Evolutionary conservation across 129 eudicot species (phyloP), one percentile per base, ranked within the genome.

Genomic region (Centrapalus pauciflorus): DNA sequence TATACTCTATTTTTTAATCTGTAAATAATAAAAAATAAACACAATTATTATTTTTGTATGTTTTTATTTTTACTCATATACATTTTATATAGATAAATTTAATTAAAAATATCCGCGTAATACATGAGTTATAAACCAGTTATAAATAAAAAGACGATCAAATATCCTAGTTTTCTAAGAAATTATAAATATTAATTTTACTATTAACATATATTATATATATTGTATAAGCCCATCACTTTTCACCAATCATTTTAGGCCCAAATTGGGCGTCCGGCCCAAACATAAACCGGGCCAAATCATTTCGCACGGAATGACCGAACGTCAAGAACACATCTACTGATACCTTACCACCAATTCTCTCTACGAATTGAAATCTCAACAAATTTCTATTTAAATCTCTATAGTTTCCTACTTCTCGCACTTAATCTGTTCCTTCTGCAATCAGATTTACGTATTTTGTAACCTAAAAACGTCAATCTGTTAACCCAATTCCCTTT

Each of bases 291-390:
- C 43, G 26, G 43, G 58, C 41, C 70, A 17, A 30, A 34, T 33
- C 9, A 33, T 52, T 34, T 29, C 17, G n/a, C n/a, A n/a, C n/a
- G n/a, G n/a, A n/a, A n/a, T 23, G 37, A 54, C 38, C 55, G 55
- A 55, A 27, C 65, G 74, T 55, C 55, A 37, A 55, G 64, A 69
- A 55, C 74, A 69, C 74, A 54, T 68, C 57, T 55, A 56, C 73
- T 26, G 50, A 2, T 54, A 9, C 64, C 34, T n/a, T n/a, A n/a
- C n/a, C n/a, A n/a, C n/a, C n/a, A 52, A 35, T 68, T 52, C 73
- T 68, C 63, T 52, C 52, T 14, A 21, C 64, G 64, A 68, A 52
- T 68, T 54, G 73, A 68, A 67, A 68, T 68, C 73, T 68, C 64
- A 54, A 54, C 73, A 14, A 54, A 68, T 68, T 67, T 37, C 64